A percentile compares a stretch with the other conserved stretches of the same genome.
Evolutionary conservation across 495 filamentous ascomycete species (phyloP).

Genomic region (Xylaria acuta): DNA sequence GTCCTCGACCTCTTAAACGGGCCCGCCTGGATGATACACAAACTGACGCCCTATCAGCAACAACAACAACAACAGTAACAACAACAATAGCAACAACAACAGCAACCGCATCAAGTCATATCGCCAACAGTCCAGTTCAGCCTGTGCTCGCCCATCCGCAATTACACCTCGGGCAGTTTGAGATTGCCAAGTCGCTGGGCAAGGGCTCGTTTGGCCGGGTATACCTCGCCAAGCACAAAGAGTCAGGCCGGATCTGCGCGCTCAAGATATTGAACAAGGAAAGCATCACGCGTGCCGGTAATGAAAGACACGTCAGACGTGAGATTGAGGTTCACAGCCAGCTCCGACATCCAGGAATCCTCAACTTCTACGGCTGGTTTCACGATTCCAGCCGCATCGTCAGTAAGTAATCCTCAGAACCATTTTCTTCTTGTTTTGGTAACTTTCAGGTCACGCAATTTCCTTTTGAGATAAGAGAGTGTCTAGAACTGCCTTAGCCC

Average conservation of each 20-base stretch:
- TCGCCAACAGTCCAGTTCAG: background rate
- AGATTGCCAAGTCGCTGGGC: conserved; percentile 30
- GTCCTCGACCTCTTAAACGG: background rate
- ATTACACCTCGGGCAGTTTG: conserved; percentile 27
- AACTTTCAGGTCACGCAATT: background rate
- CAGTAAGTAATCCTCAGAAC: conserved; percentile 18
- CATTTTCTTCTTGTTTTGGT: background rate
- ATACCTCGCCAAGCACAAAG: conserved; percentile 26
- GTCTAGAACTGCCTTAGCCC: too few species aligned
- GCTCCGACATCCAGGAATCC: conserved; percentile 26
- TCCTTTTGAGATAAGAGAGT: background rate
- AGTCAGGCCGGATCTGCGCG: conserved; percentile 26
- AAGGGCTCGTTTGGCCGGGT: conserved; percentile 31
- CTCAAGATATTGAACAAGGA: conserved; percentile 31
- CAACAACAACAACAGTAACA: too few species aligned
- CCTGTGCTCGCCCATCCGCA: background rate
- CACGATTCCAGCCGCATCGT: conserved; percentile 20
- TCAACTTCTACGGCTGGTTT: conserved; percentile 27
- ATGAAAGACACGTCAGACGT: conserved; percentile 23
- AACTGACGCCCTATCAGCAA: background rate
- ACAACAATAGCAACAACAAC: too few species aligned
- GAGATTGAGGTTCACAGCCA: conserved; percentile 33
- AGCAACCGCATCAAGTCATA: too few species aligned
- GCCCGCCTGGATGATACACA: background rate
- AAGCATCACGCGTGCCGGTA: background rate